A percentile compares a stretch with the other conserved stretches of the same genome.
phyloP scores from a whole-genome alignment of 352 stramenopile species.

The Pilasporangium apinafurcum region DNA sequence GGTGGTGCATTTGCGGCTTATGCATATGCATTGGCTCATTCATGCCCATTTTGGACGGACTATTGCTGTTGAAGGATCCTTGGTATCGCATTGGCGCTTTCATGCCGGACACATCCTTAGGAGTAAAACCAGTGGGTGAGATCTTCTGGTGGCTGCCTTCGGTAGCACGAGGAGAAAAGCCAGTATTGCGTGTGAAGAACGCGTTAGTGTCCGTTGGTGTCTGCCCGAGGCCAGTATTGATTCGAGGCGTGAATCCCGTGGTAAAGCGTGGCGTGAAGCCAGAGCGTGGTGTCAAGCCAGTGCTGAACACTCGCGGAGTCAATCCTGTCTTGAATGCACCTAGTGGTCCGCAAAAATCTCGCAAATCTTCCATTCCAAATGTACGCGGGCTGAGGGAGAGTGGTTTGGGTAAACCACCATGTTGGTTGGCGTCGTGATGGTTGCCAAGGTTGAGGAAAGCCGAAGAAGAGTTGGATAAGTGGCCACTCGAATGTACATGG shows the following conservation, averaged over 20 bases:
- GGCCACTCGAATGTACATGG: slow-evolving; percentile 28
- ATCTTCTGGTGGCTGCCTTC: slow-evolving; percentile 59
- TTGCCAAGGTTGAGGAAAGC: slow-evolving; percentile 18
- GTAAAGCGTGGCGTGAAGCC: slow-evolving; percentile 78
- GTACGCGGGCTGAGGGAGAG: slow-evolving; percentile 72
- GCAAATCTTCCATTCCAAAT: slow-evolving; percentile 82
- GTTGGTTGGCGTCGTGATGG: slow-evolving; percentile 16
- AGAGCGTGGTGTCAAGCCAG: slow-evolving; percentile 68
- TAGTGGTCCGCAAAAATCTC: slow-evolving; percentile 73
- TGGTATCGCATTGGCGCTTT: slow-evolving; percentile 75
- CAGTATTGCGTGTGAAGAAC: slow-evolving; percentile 33
- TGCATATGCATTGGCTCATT: slow-evolving; percentile 46
- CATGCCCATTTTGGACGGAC: slow-evolving; percentile 51
- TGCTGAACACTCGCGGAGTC: slow-evolving; percentile 76
- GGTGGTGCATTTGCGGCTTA: slow-evolving; percentile 30
- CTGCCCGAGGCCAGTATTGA: slow-evolving; percentile 38
- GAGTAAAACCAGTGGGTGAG: slow-evolving; percentile 70
- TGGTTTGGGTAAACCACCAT: slow-evolving; percentile 51
- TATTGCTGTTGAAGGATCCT: slow-evolving; percentile 43
- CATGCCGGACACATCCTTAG: slow-evolving; percentile 65
- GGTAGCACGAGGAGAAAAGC: slow-evolving; percentile 48
- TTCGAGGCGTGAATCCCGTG: slow-evolving; percentile 72
- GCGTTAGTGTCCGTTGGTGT: slow-evolving; percentile 33
- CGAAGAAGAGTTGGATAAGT: slow-evolving; percentile 1
- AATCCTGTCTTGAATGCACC: slow-evolving; percentile 81